These are phyloP conservation scores for Cutaneotrichosporon arboriforme DNA, from an alignment of 1,284 basidiomycete species.

Conservation along the genomic window DNA sequence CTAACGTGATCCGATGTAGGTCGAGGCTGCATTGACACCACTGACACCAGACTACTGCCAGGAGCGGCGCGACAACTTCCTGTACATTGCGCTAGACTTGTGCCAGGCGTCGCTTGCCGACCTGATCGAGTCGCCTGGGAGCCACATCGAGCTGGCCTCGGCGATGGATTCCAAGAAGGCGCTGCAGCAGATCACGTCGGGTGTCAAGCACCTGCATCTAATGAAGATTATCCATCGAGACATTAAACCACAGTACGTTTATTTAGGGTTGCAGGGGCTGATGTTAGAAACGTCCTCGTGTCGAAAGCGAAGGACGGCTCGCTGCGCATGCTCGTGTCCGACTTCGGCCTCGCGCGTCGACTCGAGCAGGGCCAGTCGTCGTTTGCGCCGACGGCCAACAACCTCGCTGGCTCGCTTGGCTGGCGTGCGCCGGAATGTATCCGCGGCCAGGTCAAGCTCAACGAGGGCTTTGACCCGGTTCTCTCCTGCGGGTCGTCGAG, in stretches of 20 bases:
- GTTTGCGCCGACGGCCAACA: conserved; percentile 72
- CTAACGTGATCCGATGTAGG: conserved; percentile 84
- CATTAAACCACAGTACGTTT: conserved; percentile 78
- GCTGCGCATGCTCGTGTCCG: conserved; percentile 86
- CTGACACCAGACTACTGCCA: conserved; percentile 71
- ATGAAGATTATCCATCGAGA: conserved; percentile 97
- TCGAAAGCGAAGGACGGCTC: conserved; percentile 60
- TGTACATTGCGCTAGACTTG: conserved; percentile 95
- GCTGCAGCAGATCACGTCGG: conserved; percentile 77
- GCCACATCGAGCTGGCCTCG: conserved; percentile 57
- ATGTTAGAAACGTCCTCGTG: conserved; percentile 74
- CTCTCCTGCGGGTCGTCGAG: conserved; percentile 49
- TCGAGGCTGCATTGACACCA: conserved; percentile 11
- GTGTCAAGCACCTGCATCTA: conserved; percentile 82
- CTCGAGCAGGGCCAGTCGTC: conserved; percentile 89
- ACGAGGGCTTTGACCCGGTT: conserved; percentile 63
- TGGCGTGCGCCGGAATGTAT: conserved; percentile 94
- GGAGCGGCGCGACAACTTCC: conserved; percentile 84
- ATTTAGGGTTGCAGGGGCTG: not conserved
- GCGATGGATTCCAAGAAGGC: conserved; percentile 86
- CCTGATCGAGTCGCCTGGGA: conserved; percentile 73
- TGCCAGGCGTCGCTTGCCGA: conserved; percentile 94
- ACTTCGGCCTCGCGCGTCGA: conserved; percentile 90
- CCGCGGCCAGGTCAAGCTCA: conserved; percentile 80
- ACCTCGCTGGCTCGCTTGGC: conserved; percentile 76